Conservation (phyloP, 345 rosid genomes). For the Gossypium longicalyx region DNA sequence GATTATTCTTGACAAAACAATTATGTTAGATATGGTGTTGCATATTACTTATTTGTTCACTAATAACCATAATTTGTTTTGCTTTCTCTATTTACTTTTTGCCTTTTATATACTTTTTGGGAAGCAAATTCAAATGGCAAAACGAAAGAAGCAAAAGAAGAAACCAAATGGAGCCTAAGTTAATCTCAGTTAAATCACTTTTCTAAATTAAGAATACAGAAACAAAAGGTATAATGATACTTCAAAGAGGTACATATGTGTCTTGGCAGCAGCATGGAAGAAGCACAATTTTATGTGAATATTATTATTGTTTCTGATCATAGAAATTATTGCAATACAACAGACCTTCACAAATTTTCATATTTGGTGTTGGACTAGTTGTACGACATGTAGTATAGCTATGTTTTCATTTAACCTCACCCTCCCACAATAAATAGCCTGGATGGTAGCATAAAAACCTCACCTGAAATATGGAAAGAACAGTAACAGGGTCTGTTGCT, state of each 20-base stretch:
- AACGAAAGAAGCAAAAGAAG: background rate
- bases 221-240: background rate
- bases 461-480: slow-evolving; percentile 80
- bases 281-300: background rate
- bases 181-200: background rate
- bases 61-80: background rate
- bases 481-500: slow-evolving; percentile 99
- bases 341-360: background rate
- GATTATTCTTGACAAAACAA: background rate
- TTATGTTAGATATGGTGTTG: background rate
- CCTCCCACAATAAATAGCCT: slow-evolving; percentile 2
- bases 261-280: background rate
- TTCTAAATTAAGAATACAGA: background rate
- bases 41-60: background rate
- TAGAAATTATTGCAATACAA: background rate
- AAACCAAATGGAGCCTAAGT: background rate
- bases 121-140: background rate
- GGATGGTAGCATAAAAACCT: slow-evolving; percentile 32
- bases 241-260: background rate
- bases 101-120: background rate
- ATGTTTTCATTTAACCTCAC: background rate
- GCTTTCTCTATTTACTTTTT: background rate
- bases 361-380: background rate
- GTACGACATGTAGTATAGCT: background rate
- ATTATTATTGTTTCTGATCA: background rate